A percentile compares a stretch with the other conserved stretches of the same genome.
Conservation (phyloP, 2,329 filamentous ascomycete genomes). For the Arthrocladium fulminans region DNA sequence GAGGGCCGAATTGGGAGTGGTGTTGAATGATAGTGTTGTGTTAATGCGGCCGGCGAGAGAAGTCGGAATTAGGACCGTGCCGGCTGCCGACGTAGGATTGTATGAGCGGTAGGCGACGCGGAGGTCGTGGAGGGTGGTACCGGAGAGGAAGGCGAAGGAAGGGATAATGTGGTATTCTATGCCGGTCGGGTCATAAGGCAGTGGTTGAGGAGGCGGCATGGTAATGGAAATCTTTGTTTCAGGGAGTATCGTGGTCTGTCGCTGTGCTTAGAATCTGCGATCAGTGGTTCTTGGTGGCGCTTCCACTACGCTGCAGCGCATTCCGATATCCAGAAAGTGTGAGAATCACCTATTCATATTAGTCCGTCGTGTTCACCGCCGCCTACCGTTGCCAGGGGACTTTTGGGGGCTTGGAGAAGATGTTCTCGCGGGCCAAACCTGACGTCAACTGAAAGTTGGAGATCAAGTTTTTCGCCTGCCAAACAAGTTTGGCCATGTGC, state of each 20-base stretch:
- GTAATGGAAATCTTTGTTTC: not conserved
- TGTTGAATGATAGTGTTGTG: slow-evolving; percentile 41
- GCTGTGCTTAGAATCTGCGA: too few species aligned
- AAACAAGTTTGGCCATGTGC: not conserved
- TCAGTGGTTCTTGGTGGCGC: too few species aligned
- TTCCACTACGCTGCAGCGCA: too few species aligned
- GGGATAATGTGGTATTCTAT: slow-evolving; percentile 29
- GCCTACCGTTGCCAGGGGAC: too few species aligned
- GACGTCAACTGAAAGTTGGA: not conserved
- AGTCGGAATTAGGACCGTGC: slow-evolving; percentile 43
- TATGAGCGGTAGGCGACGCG: slow-evolving; percentile 36
- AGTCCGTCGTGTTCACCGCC: too few species aligned
- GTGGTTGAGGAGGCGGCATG: slow-evolving; percentile 9
- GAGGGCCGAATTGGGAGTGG: slow-evolving; percentile 28
- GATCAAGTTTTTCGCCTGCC: not conserved
- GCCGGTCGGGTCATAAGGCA: slow-evolving; percentile 21
- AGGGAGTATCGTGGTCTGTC: not conserved
- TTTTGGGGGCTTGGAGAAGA: too few species aligned
- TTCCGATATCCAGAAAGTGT: too few species aligned
- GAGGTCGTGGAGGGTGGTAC: slow-evolving; percentile 27
- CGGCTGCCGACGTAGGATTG: slow-evolving; percentile 30
- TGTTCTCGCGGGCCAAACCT: not conserved
- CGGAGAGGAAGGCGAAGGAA: slow-evolving; percentile 33
- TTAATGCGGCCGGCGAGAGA: slow-evolving; percentile 48
- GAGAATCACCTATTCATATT: too few species aligned